A percentile compares a stretch with the other conserved stretches of the same genome.
Evolutionary conservation across 2,329 filamentous ascomycete species (phyloP).

Genomic region (Aphanoascus verrucosus): DNA sequence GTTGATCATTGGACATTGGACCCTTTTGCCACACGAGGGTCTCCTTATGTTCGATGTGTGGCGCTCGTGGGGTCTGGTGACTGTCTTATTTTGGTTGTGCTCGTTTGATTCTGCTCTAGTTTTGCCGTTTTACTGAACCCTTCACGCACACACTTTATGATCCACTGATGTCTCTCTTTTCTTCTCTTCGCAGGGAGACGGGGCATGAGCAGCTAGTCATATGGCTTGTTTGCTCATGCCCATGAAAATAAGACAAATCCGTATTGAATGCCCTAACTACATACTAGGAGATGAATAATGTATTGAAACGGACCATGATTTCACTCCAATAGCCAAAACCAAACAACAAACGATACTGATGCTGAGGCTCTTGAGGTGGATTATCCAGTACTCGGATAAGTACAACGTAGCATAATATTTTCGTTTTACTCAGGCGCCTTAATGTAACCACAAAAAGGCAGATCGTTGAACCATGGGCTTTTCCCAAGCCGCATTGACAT

Average conservation of each 20-base stretch:
- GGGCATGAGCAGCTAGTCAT: background rate
- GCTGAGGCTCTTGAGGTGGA: background rate
- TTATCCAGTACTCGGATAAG: too few relatives aligned
- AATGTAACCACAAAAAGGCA: too few relatives aligned
- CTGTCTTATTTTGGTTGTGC: background rate
- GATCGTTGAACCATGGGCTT: too few relatives aligned
- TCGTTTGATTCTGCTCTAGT: background rate
- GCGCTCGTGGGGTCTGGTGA: background rate
- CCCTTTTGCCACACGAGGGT: background rate
- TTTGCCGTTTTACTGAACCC: background rate
- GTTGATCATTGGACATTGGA: background rate
- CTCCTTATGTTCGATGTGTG: background rate
- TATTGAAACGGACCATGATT: background rate
- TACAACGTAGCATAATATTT: too few relatives aligned
- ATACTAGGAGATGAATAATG: slow-evolving; percentile 6
- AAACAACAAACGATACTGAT: background rate
- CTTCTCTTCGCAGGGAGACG: background rate
- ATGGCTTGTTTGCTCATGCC: background rate
- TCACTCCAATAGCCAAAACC: background rate
- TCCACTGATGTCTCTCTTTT: background rate
- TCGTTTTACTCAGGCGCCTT: too few relatives aligned
- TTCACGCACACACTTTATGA: slow-evolving; percentile 9
- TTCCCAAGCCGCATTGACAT: too few relatives aligned
- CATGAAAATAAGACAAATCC: background rate
- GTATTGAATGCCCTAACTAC: background rate